Evolutionary conservation across 2,329 filamentous ascomycete genomes (phyloP).

Genomic region (Epichloe typhina): DNA sequence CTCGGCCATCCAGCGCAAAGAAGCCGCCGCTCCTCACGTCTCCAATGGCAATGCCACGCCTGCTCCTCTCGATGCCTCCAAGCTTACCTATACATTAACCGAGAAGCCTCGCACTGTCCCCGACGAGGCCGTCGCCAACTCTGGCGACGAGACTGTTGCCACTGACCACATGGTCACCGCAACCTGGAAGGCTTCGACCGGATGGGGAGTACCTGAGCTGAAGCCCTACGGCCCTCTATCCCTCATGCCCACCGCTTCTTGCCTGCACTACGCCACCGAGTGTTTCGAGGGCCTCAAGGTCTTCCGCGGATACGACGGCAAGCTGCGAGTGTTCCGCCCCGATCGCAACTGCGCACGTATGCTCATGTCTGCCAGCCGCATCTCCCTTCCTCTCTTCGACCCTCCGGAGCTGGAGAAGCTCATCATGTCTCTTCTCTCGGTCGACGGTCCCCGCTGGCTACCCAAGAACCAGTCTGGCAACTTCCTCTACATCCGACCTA

Average conservation of each 20-base stretch:
- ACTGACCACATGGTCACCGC: slow-evolving; percentile 85
- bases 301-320: slow-evolving; percentile 66
- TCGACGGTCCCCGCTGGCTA: slow-evolving; percentile 69
- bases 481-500: slow-evolving; percentile 77
- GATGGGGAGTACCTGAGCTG: slow-evolving; percentile 64
- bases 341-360: slow-evolving; percentile 57
- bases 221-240: slow-evolving; percentile 64
- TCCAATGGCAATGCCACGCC: slow-evolving; percentile 31
- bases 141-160: slow-evolving; percentile 41
- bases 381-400: slow-evolving; percentile 63
- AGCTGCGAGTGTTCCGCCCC: slow-evolving; percentile 66
- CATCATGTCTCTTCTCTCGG: slow-evolving; percentile 55
- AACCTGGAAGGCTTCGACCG: slow-evolving; percentile 48
- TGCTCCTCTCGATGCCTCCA: slow-evolving; percentile 49
- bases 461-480: slow-evolving; percentile 52
- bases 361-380: slow-evolving; percentile 45
- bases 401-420: slow-evolving; percentile 61
- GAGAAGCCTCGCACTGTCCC: slow-evolving; percentile 38
- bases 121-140: slow-evolving; percentile 31
- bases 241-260: slow-evolving; percentile 68
- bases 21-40: slow-evolving; percentile 22
- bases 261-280: slow-evolving; percentile 80
- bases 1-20: slow-evolving; percentile 37
- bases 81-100: slow-evolving; percentile 42
- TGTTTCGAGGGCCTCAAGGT: slow-evolving; percentile 80